These are phyloP conservation scores for Pseudocercospora vitis DNA, from an alignment of 2,329 filamentous ascomycete genomes.

Conservation along the genomic window DNA sequence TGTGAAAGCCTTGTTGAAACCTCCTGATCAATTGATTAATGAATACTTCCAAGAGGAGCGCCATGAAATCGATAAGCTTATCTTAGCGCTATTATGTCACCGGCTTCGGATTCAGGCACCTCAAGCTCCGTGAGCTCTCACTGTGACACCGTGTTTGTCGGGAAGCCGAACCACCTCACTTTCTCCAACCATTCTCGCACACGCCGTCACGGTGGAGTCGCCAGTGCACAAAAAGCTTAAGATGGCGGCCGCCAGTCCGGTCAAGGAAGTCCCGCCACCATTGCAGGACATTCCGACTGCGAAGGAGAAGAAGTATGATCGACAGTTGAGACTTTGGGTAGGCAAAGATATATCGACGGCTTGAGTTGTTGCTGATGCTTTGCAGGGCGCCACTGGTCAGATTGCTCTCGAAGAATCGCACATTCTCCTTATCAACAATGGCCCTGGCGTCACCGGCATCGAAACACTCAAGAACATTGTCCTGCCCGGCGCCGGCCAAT, in stretches of 20 bases:
- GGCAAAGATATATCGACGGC: neutral
- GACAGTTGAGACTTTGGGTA: constrained; percentile 85
- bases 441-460: constrained; percentile 80
- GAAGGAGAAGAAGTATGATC: constrained; percentile 75
- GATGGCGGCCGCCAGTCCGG: constrained; percentile 26
- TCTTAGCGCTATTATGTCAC: too few relatives aligned
- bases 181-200: neutral
- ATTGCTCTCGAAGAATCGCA: constrained; percentile 85
- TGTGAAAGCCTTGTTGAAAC: too few relatives aligned
- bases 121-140: neutral
- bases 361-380: neutral
- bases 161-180: neutral
- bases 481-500: constrained; percentile 84
- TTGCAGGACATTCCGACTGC: constrained; percentile 55
- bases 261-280: constrained; percentile 43
- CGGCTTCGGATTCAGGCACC: too few relatives aligned
- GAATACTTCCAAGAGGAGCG: neutral
- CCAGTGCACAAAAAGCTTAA: constrained; percentile 8
- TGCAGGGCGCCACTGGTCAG: constrained; percentile 76
- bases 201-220: constrained; percentile 3
- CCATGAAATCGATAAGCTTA: neutral
- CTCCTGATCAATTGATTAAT: neutral
- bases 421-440: constrained; percentile 85
- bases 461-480: constrained; percentile 98
- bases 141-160: neutral